These are phyloP conservation scores for Coix lacrymajobi DNA, from an alignment of 176 grass and related monocot species.

Conservation along the genomic window DNA sequence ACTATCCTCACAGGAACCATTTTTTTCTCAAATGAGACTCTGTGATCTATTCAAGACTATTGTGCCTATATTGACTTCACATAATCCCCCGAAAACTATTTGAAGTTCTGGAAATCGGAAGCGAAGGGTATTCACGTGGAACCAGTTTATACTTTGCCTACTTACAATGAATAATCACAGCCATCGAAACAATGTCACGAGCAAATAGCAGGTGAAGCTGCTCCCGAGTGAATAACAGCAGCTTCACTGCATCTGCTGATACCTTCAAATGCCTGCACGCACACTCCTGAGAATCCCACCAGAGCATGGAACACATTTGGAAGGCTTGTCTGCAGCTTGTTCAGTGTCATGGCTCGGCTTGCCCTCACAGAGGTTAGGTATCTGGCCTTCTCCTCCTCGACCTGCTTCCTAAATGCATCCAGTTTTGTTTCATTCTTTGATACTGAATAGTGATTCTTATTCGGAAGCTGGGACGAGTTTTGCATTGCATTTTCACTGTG, in stretches of 20 bases:
- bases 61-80: constrained; percentile 30
- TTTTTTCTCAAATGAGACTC: constrained; percentile 1
- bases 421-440: constrained; percentile 54
- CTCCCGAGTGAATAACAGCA: constrained; percentile 35
- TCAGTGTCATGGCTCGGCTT: constrained; percentile 80
- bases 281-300: constrained; percentile 63
- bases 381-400: constrained; percentile 73
- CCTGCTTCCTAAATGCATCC: constrained; percentile 61
- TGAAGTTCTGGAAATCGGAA: constrained; percentile 9
- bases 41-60: constrained; percentile 25
- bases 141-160: constrained; percentile 47
- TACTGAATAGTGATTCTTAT: constrained; percentile 27
- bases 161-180: constrained; percentile 52
- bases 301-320: constrained; percentile 92
- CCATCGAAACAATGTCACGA: constrained; percentile 14
- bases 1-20: constrained; percentile 12
- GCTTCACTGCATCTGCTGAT: constrained; percentile 59
- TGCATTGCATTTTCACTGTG: constrained; percentile 37
- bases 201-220: constrained; percentile 38
- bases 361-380: constrained; percentile 66
- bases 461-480: constrained; percentile 21
- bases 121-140: constrained; percentile 42
- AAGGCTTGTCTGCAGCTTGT: constrained; percentile 78
- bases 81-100: neutral
- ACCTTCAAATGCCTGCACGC: constrained; percentile 68